These are phyloP conservation scores for Choanephora cucurbitarum DNA, from an alignment of 371 early-diverging fungal species.

Conservation along the genomic window DNA sequence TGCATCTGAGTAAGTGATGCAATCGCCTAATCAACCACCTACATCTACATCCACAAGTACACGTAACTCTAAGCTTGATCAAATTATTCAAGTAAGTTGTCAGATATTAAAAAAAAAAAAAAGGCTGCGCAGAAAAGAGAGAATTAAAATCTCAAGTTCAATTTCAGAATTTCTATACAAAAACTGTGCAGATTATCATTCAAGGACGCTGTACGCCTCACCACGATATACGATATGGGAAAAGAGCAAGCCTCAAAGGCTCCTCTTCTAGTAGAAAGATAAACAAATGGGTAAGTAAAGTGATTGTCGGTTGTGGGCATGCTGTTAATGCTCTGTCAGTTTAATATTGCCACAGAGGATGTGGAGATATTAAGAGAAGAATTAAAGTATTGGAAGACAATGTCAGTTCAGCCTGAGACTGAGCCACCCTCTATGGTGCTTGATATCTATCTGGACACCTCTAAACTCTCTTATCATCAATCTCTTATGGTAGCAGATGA, in stretches of 20 bases:
- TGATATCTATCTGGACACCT: slow-evolving; percentile 76
- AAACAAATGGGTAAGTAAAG: slow-evolving; percentile 28
- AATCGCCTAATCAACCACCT: slow-evolving; percentile 10
- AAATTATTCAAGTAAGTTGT: slow-evolving; percentile 47
- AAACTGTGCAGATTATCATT: slow-evolving; percentile 63
- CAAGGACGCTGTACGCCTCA: slow-evolving; percentile 58
- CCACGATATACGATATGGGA: slow-evolving; percentile 68
- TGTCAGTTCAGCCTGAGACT: slow-evolving; percentile 29
- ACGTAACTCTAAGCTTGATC: slow-evolving; percentile 40
- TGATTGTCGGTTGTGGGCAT: neutral
- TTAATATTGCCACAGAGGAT: slow-evolving; percentile 82
- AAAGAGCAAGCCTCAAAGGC: slow-evolving; percentile 16
- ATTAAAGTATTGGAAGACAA: slow-evolving; percentile 71
- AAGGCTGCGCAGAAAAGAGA: neutral
- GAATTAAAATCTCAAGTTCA: neutral
- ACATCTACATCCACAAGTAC: slow-evolving; percentile 17
- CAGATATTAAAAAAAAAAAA: no score
- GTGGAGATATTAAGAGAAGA: slow-evolving; percentile 70
- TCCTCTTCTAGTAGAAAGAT: slow-evolving; percentile 20
- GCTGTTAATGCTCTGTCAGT: no score
- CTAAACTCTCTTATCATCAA: slow-evolving; percentile 30
- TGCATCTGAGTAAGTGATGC: neutral
- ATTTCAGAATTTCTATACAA: slow-evolving; percentile 61
- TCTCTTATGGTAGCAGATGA: slow-evolving; percentile 26
- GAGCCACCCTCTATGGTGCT: slow-evolving; percentile 71